These are phyloP conservation scores for Nicotiana sylvestris DNA, from an alignment of 257 asterid species.

Conservation along the genomic window DNA sequence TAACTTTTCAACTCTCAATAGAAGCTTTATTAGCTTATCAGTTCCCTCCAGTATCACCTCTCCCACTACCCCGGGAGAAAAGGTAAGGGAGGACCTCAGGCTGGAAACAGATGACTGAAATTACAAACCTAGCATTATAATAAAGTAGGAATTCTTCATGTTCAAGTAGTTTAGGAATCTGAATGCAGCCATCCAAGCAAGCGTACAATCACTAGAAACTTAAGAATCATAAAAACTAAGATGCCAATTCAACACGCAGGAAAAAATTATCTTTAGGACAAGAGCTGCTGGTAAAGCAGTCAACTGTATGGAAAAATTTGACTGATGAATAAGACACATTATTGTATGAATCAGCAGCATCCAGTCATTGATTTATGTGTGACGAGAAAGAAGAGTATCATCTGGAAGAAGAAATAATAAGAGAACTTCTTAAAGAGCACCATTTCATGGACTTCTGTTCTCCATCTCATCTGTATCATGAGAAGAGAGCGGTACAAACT, in stretches of 20 bases:
- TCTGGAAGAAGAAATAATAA: background rate
- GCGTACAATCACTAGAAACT: background rate
- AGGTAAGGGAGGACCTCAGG: background rate
- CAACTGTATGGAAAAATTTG: too few relatives aligned
- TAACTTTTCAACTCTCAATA: background rate
- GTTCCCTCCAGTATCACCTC: background rate
- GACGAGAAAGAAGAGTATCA: background rate
- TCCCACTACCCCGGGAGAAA: background rate
- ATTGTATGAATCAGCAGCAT: background rate
- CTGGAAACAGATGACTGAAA: background rate
- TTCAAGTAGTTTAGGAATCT: background rate
- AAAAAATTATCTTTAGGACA: background rate
- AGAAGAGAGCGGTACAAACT: background rate
- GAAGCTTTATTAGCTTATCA: background rate
- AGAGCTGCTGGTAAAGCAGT: background rate
- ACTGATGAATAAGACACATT: background rate
- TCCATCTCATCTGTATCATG: background rate
- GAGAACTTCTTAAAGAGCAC: background rate
- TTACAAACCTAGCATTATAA: background rate
- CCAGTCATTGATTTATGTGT: background rate
- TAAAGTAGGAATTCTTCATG: background rate
- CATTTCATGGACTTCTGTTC: background rate
- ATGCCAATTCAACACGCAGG: background rate
- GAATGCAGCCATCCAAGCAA: background rate
- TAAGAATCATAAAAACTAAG: background rate